Base-by-base conservation (phyloP, 345 rosid species). In the Cardamine chenopodiifolia region DNA sequence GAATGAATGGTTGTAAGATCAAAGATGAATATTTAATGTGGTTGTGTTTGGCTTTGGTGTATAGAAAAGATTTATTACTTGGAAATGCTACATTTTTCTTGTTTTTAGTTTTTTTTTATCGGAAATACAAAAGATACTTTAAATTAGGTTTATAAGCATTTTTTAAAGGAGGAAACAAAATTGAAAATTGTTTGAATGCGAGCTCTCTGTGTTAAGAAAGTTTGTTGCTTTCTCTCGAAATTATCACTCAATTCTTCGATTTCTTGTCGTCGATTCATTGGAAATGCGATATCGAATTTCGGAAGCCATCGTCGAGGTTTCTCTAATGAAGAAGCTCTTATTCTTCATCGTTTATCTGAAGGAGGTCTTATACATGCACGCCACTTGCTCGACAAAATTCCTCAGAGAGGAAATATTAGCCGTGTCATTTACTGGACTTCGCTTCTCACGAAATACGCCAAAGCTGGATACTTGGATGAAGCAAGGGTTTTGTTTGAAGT, bases 371-470 rank as follows among this genome's bases (percentile, higher is more conserved):
- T 52, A 17, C 77, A 83, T 11, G 93, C 88, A 40, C 82, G 84
- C 70, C 84, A 83, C 81, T 32, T 85, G 87, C 83, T 90, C 78
- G 83, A 85, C 56, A 69, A 60, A 71, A 80, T 84, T 66, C 74
- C 89, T 14, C 75, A 66, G 2, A 78, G 84, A 80, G 80, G 76
- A 58, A 61, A 65, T 11, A 75, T n/a, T 7, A 71, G 75, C 39
- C 82, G 83, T 8, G 70, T 86, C 5, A 79, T 79, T 9, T 79
- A 70, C 58, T 86, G 88, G 85, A 86, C 91, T 37, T 86, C 88
- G 9, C 76, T 88, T 58, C 84, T 90, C 44, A 82, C 89, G 0
- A 88, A 74, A 14, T 76, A 47, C 40, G 76, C 80, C 1, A 83
- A 73, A 66, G 35, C 19, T 47, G 90, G 92, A 3, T 84, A 83